Evolutionary conservation across 164 flowering plant species (phyloP), one percentile per base, ranked within the genome.

Genomic region (Magnolia changhungtana): DNA sequence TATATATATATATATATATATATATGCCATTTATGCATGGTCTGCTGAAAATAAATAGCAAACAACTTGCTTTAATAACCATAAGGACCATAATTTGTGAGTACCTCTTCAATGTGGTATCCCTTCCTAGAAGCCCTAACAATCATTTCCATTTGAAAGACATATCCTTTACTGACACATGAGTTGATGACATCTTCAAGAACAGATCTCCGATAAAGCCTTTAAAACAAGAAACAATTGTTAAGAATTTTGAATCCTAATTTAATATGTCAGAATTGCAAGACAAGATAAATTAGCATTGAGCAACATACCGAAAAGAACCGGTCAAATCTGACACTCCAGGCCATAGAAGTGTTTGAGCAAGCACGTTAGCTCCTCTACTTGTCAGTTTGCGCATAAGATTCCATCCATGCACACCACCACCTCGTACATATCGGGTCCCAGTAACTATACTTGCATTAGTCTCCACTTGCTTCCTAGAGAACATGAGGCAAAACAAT

Each of bases 401-500:
- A 81, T 84, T 96, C 99, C 98, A 96, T n/a, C 99, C 98, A 81
- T 94, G 98, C 29, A 96, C 98, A 74, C 98, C 98, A 70, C 99
- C 99, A 80, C 98, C 97, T 83, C 77, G 83, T 63, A 96, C 98
- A 86, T 96, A 96, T 21, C 99, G 86, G 64, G 99, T 94, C 69
- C 99, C 98, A 52, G 99, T 94, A 70, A 94, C 99, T 79, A 94
- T 94, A 81, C 89, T 86, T 45, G 99, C 98, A 83, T 90, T 92
- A 73, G 98, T 92, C 79, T 90, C 97, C 78, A 80, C 79, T 81
- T 96, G 99, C 80, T 93, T 94, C 87, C 99, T 96, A 76, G 61
- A 70, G 68, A 78, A 76, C 24, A 74, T 71, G 70, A 9, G 27
- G 64, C 10, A 37, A 51, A 50, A 19, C 27, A 73, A 16, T 59